These are phyloP conservation scores for Mycena olivaceomarginata DNA, from an alignment of 768 basidiomycete genomes.

Conservation along the genomic window DNA sequence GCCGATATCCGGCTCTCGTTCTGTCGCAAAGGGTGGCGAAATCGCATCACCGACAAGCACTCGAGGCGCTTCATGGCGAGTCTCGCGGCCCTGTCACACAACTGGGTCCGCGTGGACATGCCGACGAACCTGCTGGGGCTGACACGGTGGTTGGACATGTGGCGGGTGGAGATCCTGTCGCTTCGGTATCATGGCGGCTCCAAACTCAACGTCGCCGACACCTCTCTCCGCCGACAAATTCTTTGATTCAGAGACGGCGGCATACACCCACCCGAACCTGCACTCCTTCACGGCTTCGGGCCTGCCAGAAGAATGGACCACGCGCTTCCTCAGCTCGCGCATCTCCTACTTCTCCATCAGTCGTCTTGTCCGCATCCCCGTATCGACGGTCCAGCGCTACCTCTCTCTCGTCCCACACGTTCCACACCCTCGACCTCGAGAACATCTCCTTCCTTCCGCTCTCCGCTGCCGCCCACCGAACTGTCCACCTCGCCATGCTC, in stretches of 20 bases:
- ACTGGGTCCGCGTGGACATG: conserved; percentile 54
- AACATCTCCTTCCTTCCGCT: conserved; percentile 26
- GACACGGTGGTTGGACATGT: conserved; percentile 46
- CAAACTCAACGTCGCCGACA: too few species aligned
- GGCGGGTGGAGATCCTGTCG: conserved; percentile 45
- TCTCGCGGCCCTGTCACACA: conserved; percentile 46
- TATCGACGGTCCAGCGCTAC: conserved; percentile 14
- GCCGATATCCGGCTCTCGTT: conserved; percentile 52
- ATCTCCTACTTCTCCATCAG: conserved; percentile 48
- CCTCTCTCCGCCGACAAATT: conserved; percentile 38
- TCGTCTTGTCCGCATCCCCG: conserved; percentile 32
- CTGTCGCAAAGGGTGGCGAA: conserved; percentile 12
- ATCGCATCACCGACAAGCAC: conserved; percentile 19
- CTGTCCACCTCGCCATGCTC: conserved; percentile 44
- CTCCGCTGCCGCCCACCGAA: conserved; percentile 6
- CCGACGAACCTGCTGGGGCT: conserved; percentile 44
- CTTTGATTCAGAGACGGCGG: conserved; percentile 20
- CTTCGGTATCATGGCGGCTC: conserved; percentile 28
- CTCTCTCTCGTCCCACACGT: conserved; percentile 45
- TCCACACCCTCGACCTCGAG: conserved; percentile 44
- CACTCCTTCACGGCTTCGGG: conserved; percentile 45
- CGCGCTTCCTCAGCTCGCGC: conserved; percentile 50
- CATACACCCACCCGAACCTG: conserved; percentile 38
- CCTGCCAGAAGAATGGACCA: conserved; percentile 45
- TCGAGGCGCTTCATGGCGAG: background rate